Percentiles rank a stretch among this genome's conserved stretches.
Conservation (phyloP, 192 early-diverging fungal genomes). For the Diversispora epigaea region DNA sequence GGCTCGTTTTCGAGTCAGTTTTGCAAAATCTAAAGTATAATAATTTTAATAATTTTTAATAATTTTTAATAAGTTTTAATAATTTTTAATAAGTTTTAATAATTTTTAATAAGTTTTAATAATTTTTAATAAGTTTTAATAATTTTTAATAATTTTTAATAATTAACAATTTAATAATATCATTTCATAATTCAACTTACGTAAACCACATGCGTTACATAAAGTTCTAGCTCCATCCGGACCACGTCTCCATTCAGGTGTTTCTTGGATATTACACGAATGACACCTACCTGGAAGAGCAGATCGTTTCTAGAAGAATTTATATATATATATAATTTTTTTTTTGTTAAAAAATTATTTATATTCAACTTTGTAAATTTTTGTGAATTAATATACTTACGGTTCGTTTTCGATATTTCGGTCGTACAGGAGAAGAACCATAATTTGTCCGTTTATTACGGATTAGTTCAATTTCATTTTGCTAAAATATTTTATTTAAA, state of each 20-base stretch:
- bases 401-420: slow-evolving; percentile 23
- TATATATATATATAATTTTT: too few species aligned
- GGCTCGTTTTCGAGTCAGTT: slow-evolving; percentile 13
- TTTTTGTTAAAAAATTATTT: too few species aligned
- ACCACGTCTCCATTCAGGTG: slow-evolving; percentile 93
- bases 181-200: slow-evolving; percentile 37
- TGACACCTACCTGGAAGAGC: slow-evolving; percentile 68
- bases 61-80: background rate
- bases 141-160: background rate
- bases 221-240: slow-evolving; percentile 87
- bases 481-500: background rate
- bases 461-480: slow-evolving; percentile 14
- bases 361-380: background rate
- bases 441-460: slow-evolving; percentile 3
- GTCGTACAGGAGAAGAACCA: background rate
- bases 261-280: slow-evolving; percentile 82
- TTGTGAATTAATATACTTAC: slow-evolving; percentile 5
- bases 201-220: slow-evolving; percentile 93
- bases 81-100: background rate
- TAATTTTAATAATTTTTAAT: background rate
- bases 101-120: background rate
- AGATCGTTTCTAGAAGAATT: slow-evolving; percentile 36
- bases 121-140: background rate
- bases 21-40: slow-evolving; percentile 6
- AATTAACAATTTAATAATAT: too few species aligned